Base-by-base conservation (phyloP, 2,329 filamentous ascomycete genomes). In the Xylariaceae sp. region DNA sequence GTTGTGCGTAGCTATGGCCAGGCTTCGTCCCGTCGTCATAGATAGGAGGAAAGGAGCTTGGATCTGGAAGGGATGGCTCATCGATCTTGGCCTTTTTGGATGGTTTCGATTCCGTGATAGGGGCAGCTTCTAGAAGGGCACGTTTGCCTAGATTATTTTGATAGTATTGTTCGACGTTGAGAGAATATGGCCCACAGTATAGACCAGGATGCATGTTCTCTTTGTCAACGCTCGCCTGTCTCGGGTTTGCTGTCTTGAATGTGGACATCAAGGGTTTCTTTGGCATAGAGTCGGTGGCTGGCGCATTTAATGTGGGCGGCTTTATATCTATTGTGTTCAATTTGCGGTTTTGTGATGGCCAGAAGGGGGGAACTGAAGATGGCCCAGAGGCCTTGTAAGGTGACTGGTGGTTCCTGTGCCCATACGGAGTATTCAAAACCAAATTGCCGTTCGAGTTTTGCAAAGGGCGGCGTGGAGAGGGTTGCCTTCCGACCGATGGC, bases 1-100 rank as follows among this genome's bases (percentile, higher is more conserved):
- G 83, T 66, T 90, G 90, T 17, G 95, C 94, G 73, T 99, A 99
- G 77, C 93, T 98, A 75, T 94, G 92, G 4, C 87, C 84, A 5
- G 95, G 95, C 73, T 99, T 98, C 53, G 82, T 81, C 67, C 93
- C 94, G 71, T 97, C 92, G 70, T 98, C 95, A 56, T 88, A 79
- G 28, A 97, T 86, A 4, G 80, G 74, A 4, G 92, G 90, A 78
- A 96, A 95, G n/a, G 92, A 88, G 62, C 89, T 84, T 45, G 88
- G 87, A 44, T 88, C 81, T 3, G 92, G 90, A 4, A 93, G 76
- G 3, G 53, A 69, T 59, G 65, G 74, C 60, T 86, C 83, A 28
- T 89, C 86, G 34, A 79, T 69, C 71, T 87, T 91, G 43, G 79
- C 74, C 75, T 89, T 92, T 79, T 96, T 96, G 44, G 75, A 71